Percentiles rank a stretch among this genome's conserved stretches.
phyloP scores from a whole-genome alignment of 73 alveolate genomes.

The Halteria grandinella region DNA sequence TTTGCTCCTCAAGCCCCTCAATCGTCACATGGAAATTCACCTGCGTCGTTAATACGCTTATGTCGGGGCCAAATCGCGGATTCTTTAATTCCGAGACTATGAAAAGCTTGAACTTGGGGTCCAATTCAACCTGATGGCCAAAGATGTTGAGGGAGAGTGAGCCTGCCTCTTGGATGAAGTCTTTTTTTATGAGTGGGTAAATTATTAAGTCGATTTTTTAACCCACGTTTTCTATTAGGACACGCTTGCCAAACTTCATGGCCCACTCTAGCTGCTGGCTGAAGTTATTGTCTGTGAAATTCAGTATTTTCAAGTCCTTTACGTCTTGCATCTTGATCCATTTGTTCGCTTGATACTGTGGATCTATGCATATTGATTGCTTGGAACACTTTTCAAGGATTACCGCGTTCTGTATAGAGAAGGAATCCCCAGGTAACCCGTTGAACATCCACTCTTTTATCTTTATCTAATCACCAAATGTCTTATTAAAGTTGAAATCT shows the following conservation, averaged over 20 bases:
- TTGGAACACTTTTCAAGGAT: conserved; percentile 94
- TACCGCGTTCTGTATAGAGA: conserved; percentile 98
- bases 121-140: conserved; percentile 89
- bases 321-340: conserved; percentile 84
- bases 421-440: conserved; percentile 95
- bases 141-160: conserved; percentile 77
- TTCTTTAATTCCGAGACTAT: conserved; percentile 97
- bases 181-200: conserved; percentile 93
- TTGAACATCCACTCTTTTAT: conserved; percentile 98
- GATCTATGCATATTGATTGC: conserved; percentile 99
- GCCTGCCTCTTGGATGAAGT: conserved; percentile 90
- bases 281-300: conserved; percentile 76
- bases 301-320: conserved; percentile 40
- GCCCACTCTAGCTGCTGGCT: conserved; percentile 82
- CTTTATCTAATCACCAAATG: conserved; percentile 97
- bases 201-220: conserved; percentile 85
- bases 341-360: conserved; percentile 96
- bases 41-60: conserved; percentile 92
- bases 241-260: conserved; percentile 93
- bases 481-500: conserved; percentile 84
- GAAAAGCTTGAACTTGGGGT: conserved; percentile 89
- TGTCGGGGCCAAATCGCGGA: conserved; percentile 99
- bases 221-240: conserved; percentile 98
- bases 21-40: conserved; percentile 86
- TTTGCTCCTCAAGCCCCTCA: conserved; percentile 95